Evolutionary conservation across 2,329 filamentous ascomycete genomes (phyloP), one percentile per base, ranked within the genome.

Genomic region (Bipolaris gigantea): DNA sequence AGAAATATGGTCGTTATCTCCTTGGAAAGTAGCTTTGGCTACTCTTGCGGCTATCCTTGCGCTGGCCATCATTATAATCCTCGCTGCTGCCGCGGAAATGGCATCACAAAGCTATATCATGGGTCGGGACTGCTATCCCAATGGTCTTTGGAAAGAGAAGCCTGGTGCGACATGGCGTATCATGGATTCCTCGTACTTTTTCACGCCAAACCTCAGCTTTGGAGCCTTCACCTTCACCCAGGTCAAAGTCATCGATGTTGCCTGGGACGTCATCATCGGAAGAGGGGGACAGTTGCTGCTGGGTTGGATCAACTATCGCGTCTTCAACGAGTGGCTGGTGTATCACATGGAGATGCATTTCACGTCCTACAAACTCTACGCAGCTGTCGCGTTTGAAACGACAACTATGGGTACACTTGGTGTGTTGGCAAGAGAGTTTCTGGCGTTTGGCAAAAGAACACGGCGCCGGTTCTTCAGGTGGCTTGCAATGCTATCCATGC

Each of bases 201-300:
- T 72, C 53, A 71, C 66, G 23, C 70, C 67, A 2, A 71, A 72
- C 23, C 53, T 71, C 1, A 62, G 59, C 25, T 70, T 71, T 21
- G 72, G 69, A n/a, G 39, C 49, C 3, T 69, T 72, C 55, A 66
- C 66, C 0, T 75, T 76, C 46, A 69, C 70, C 2, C 61, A 67
- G 38, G 74, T 69, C 44, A 76, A 76, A 40, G 59, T 74, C 16
- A 69, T 76, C 30, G 73, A 75, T 42, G 64, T 75, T 18, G 54
- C 65, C 9, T 76, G 74, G 73, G 73, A 76, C 56, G 61, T 76
- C n/a, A 38, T 69, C 2, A 48, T 76, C 19, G 73, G 72, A 25
- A 56, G 74, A 47, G 73, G 73, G 2, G 69, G 65, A 2, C 74
- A 76, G 48, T 44, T 73, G 9, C 40, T 73, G 1, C 54, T 74